phyloP scores from a whole-genome alignment of 169 alveolate species.

The Perkinsus marinus region DNA sequence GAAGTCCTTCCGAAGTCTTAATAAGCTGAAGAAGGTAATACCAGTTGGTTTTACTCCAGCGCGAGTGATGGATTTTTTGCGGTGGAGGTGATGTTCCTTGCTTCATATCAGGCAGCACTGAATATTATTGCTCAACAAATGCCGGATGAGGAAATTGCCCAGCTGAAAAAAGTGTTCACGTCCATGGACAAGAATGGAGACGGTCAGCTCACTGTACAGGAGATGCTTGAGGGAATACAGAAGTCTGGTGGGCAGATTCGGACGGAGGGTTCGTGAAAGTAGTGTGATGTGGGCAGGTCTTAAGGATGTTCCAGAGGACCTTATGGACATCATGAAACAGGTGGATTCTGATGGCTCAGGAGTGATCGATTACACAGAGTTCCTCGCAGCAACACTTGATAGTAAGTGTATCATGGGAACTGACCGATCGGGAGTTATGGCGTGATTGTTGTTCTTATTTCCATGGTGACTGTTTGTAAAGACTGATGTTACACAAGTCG shows the following conservation, averaged over 20 bases:
- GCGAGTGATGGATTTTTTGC: not conserved
- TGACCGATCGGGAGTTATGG: too few relatives aligned
- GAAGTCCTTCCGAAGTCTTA: slow-evolving; percentile 24
- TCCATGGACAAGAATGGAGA: slow-evolving; percentile 79
- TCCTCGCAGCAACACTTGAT: slow-evolving; percentile 80
- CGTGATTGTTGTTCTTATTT: too few relatives aligned
- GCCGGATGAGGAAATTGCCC: slow-evolving; percentile 23
- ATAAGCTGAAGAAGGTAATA: slow-evolving; percentile 15
- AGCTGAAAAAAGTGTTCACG: slow-evolving; percentile 36
- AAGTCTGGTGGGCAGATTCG: not conserved
- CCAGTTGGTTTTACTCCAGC: not conserved
- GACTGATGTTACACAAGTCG: too few relatives aligned
- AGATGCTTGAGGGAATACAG: not conserved
- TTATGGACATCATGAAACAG: slow-evolving; percentile 47
- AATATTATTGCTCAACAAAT: slow-evolving; percentile 30
- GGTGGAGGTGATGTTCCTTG: too few relatives aligned
- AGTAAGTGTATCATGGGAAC: slow-evolving; percentile 36
- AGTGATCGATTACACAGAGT: slow-evolving; percentile 74
- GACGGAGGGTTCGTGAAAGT: not conserved
- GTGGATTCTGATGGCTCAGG: slow-evolving; percentile 74
- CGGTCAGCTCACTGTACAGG: slow-evolving; percentile 57
- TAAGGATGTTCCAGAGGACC: slow-evolving; percentile 39
- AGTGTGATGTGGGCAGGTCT: slow-evolving; percentile 2
- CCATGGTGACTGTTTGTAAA: too few relatives aligned
- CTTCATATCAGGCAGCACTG: slow-evolving; percentile 19